Evolutionary conservation across 805 yeast genomes (phyloP).

Genomic region (Candida silvicultrix): DNA sequence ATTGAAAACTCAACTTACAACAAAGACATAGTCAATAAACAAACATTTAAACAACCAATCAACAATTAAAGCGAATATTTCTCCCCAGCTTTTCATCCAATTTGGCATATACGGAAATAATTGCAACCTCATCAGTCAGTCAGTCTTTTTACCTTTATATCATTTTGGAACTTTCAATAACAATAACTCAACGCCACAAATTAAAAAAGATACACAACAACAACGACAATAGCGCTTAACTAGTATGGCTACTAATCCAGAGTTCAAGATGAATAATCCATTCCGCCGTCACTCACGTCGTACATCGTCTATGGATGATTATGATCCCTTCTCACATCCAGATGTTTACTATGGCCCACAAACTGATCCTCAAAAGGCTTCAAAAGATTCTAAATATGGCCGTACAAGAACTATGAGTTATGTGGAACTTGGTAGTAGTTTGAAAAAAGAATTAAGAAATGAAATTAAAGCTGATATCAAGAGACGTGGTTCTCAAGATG

Average conservation of each 20-base stretch:
- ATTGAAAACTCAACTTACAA: too few relatives aligned
- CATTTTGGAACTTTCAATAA: too few relatives aligned
- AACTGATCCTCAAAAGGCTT: conserved; percentile 46
- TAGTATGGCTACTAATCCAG: background rate
- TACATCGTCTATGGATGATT: conserved; percentile 21
- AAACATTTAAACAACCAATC: too few relatives aligned
- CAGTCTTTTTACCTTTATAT: too few relatives aligned
- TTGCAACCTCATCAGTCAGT: too few relatives aligned
- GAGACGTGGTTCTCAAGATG: conserved; percentile 54
- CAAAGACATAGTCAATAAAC: too few relatives aligned
- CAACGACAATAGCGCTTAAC: background rate
- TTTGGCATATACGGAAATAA: too few relatives aligned
- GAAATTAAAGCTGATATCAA: conserved; percentile 23
- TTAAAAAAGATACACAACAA: background rate
- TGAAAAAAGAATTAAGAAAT: conserved; percentile 13
- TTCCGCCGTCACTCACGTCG: conserved; percentile 10
- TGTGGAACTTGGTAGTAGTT: conserved; percentile 20
- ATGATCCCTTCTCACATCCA: conserved; percentile 58
- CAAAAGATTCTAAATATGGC: conserved; percentile 34
- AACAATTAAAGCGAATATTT: too few relatives aligned
- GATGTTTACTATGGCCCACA: conserved; percentile 65
- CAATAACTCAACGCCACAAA: too few relatives aligned
- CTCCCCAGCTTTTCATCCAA: too few relatives aligned
- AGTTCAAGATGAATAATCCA: conserved; percentile 4
- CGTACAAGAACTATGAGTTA: conserved; percentile 56